phyloP scores from a whole-genome alignment of 2,329 filamentous ascomycete species.

The Alternaria ethzedia region DNA sequence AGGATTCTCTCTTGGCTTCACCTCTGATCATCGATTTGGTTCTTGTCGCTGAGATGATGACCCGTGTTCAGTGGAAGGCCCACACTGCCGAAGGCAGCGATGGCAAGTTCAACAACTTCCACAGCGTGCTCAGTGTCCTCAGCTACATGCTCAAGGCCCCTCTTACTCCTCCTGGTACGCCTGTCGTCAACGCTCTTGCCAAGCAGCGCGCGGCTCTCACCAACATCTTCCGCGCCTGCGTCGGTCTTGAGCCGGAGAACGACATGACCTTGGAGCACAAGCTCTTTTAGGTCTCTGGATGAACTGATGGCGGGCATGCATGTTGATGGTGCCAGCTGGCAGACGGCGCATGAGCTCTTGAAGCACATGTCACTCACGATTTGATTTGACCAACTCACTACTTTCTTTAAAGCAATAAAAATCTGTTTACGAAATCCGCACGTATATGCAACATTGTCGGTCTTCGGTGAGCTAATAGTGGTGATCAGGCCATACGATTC shows the following conservation, averaged over 20 bases:
- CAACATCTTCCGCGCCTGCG: slow-evolving; percentile 98
- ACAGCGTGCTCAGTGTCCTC: slow-evolving; percentile 93
- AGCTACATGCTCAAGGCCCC: slow-evolving; percentile 99
- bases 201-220: slow-evolving; percentile 95
- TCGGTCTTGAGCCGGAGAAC: slow-evolving; percentile 94
- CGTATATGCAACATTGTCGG: background rate
- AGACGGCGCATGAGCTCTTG: background rate
- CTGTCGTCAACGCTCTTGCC: slow-evolving; percentile 91
- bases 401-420: slow-evolving; percentile 30
- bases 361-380: background rate
- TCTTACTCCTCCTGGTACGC: slow-evolving; percentile 89
- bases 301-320: background rate
- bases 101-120: slow-evolving; percentile 87
- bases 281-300: slow-evolving; percentile 65
- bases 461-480: background rate
- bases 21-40: slow-evolving; percentile 98
- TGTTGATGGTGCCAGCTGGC: background rate
- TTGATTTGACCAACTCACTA: slow-evolving; percentile 32
- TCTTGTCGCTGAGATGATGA: slow-evolving; percentile 95
- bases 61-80: slow-evolving; percentile 89
- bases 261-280: slow-evolving; percentile 99
- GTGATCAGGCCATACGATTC: background rate
- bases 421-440: background rate
- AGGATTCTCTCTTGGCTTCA: slow-evolving; percentile 94
- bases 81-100: slow-evolving; percentile 58